A percentile compares a stretch with the other conserved stretches of the same genome.
Evolutionary conservation across 176 grass and related monocot genomes (phyloP).

Genomic region (Urochloa ruziziensis): DNA sequence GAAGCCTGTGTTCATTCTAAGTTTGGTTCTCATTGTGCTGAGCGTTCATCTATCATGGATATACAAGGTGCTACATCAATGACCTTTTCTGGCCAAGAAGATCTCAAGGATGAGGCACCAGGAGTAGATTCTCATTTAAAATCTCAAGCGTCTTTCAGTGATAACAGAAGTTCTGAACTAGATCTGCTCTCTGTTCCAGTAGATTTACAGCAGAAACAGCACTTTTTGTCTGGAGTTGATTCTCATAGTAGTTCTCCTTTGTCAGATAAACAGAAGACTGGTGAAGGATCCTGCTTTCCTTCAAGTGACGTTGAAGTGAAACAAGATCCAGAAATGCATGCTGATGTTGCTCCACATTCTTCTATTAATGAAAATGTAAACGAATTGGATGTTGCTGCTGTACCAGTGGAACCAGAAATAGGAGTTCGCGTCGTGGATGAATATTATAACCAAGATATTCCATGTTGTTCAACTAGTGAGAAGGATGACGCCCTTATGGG

Average conservation of each 20-base stretch:
- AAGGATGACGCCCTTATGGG: background rate
- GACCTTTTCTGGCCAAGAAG: slow-evolving; percentile 6
- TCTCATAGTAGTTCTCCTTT: background rate
- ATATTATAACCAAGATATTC: background rate
- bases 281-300: slow-evolving; percentile 24
- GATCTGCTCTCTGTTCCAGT: slow-evolving; percentile 26
- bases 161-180: slow-evolving; percentile 39
- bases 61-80: background rate
- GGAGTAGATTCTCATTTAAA: slow-evolving; percentile 32
- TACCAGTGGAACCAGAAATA: slow-evolving; percentile 14
- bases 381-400: slow-evolving; percentile 19
- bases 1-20: slow-evolving; percentile 23
- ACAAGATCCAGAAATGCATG: slow-evolving; percentile 18
- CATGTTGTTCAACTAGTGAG: background rate
- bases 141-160: slow-evolving; percentile 24
- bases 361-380: slow-evolving; percentile 24
- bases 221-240: slow-evolving; percentile 25
- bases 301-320: slow-evolving; percentile 21
- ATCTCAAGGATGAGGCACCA: slow-evolving; percentile 7
- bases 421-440: background rate
- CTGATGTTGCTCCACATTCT: background rate
- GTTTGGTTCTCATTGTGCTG: background rate
- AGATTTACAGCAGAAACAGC: slow-evolving; percentile 25
- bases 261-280: slow-evolving; percentile 14
- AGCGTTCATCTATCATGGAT: slow-evolving; percentile 17